Percentiles rank a stretch among this genome's conserved stretches.
These are phyloP conservation scores for Backusella liffmaniae DNA, from an alignment of 192 early-diverging fungal species.

Conservation along the genomic window DNA sequence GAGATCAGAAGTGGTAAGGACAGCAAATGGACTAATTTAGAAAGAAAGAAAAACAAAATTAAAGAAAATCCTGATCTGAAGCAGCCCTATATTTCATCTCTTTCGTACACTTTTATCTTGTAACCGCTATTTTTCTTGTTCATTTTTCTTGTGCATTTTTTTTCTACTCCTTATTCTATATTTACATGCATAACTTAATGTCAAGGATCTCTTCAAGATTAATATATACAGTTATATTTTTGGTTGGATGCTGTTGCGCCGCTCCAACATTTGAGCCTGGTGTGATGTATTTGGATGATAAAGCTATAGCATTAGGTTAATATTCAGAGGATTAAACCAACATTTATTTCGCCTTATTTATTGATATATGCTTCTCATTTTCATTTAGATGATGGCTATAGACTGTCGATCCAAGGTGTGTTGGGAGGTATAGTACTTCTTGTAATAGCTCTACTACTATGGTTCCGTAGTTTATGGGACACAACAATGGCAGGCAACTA, in stretches of 20 bases:
- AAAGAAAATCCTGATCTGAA: not conserved
- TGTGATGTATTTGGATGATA: constrained; percentile 7
- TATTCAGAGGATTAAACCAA: not conserved
- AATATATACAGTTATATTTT: not conserved
- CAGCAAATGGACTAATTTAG: constrained; percentile 1
- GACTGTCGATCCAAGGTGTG: constrained; percentile 34
- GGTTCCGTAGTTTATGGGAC: constrained; percentile 30
- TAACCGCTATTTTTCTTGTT: not conserved
- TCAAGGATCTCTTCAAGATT: not conserved
- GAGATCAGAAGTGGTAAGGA: not conserved
- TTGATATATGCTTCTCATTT: not conserved
- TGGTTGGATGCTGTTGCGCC: not conserved
- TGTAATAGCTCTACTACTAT: constrained; percentile 30
- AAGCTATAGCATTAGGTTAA: constrained; percentile 12
- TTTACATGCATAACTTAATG: not conserved
- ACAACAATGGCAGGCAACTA: constrained; percentile 4
- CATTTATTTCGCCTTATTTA: not conserved
- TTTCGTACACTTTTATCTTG: not conserved
- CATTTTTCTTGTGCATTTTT: not conserved
- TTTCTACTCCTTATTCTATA: not conserved
- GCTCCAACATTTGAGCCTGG: not conserved
- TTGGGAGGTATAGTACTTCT: constrained; percentile 36
- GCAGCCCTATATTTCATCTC: not conserved
- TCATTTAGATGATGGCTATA: constrained; percentile 28
- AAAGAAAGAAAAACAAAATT: not conserved